A percentile compares a stretch with the other conserved stretches of the same genome.
These are phyloP conservation scores for Aspergillus nomiae DNA, from an alignment of 2,329 filamentous ascomycete genomes.

Conservation along the genomic window DNA sequence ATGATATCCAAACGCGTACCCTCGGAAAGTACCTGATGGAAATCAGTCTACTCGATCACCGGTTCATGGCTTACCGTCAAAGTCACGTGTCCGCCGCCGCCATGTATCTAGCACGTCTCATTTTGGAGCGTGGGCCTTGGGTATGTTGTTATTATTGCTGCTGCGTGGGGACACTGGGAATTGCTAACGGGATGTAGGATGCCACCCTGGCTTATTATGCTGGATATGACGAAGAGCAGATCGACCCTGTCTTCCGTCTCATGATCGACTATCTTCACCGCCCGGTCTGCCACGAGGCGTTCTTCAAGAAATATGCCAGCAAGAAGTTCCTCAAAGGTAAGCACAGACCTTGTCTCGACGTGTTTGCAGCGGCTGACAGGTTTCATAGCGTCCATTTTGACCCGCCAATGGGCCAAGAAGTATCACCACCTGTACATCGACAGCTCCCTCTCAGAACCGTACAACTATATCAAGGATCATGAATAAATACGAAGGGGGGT, in stretches of 20 bases:
- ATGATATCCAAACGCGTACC: conserved; percentile 96
- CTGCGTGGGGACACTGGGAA: neutral
- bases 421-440: conserved; percentile 52
- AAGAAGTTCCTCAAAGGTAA: conserved; percentile 99
- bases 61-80: conserved; percentile 85
- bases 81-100: conserved; percentile 88
- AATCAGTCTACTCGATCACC: conserved; percentile 92
- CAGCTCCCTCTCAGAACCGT: conserved; percentile 32
- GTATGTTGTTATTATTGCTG: conserved; percentile 44
- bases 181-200: conserved; percentile 58
- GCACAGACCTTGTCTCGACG: conserved; percentile 22
- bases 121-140: conserved; percentile 90
- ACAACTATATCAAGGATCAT: conserved; percentile 35
- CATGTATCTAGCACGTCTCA: conserved; percentile 92
- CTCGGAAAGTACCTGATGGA: conserved; percentile 97
- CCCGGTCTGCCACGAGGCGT: conserved; percentile 90
- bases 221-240: conserved; percentile 89
- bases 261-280: conserved; percentile 97
- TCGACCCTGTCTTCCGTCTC: conserved; percentile 85
- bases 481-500: conserved; percentile 29
- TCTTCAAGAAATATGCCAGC: conserved; percentile 99
- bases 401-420: conserved; percentile 91
- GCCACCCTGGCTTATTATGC: conserved; percentile 85
- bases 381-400: conserved; percentile 77
- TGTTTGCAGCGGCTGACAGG: conserved; percentile 23